These are phyloP conservation scores for Clausena lansium DNA, from an alignment of 345 rosid genomes.

Conservation along the genomic window DNA sequence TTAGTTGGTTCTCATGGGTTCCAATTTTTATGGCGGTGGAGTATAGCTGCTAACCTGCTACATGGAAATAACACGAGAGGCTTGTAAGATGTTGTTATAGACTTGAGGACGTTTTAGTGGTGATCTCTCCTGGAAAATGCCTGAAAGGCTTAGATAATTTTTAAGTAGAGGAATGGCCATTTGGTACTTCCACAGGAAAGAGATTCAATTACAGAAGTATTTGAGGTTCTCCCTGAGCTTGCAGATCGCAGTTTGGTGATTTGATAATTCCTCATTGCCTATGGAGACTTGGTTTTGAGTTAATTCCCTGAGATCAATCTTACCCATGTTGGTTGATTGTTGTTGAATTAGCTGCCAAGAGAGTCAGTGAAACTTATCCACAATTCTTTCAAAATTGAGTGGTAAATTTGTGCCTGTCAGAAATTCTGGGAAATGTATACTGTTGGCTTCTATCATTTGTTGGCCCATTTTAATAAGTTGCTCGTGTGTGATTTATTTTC, in stretches of 20 bases:
- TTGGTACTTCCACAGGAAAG: too few species aligned
- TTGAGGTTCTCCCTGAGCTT: background rate
- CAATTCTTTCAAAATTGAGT: background rate
- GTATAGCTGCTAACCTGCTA: too few species aligned
- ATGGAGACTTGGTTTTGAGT: background rate
- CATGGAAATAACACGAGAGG: too few species aligned
- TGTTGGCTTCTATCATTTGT: background rate
- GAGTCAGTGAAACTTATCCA: background rate
- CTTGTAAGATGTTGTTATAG: too few species aligned
- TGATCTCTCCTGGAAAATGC: too few species aligned
- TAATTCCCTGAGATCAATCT: background rate
- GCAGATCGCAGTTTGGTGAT: background rate
- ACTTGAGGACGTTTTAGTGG: too few species aligned
- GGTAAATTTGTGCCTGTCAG: background rate
- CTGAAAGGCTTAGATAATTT: too few species aligned
- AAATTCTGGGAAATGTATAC: background rate
- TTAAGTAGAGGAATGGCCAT: background rate
- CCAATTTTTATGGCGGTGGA: too few species aligned
- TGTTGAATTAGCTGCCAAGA: background rate
- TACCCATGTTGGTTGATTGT: background rate
- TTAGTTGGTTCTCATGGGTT: too few species aligned
- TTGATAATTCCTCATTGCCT: background rate
- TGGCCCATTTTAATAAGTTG: background rate
- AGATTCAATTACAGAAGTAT: background rate
- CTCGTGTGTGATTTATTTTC: background rate